These are phyloP conservation scores for Umbelopsis vinacea DNA, from an alignment of 192 early-diverging fungal species.

Conservation along the genomic window DNA sequence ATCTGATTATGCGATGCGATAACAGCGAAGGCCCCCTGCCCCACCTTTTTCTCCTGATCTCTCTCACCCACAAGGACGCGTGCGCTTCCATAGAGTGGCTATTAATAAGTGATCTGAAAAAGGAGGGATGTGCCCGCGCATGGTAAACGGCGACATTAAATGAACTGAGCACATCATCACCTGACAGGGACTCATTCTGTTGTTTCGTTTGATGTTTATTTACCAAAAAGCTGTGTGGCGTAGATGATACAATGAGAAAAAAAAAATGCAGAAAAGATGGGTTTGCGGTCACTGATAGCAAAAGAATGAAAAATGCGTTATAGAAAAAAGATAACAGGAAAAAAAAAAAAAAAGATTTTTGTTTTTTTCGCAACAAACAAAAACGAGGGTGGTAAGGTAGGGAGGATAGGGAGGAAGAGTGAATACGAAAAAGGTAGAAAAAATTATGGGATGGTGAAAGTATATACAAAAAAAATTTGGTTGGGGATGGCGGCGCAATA, in stretches of 20 bases:
- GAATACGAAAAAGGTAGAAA: not conserved
- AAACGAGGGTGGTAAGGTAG: not conserved
- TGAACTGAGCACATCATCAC: not conserved
- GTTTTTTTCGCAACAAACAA: not conserved
- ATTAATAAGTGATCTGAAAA: too few relatives aligned
- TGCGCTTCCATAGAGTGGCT: too few relatives aligned
- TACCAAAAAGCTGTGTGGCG: slow-evolving; percentile 11
- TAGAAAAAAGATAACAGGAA: not conserved
- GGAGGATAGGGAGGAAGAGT: not conserved
- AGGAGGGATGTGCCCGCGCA: too few relatives aligned
- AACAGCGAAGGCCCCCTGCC: too few relatives aligned
- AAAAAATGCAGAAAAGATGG: not conserved
- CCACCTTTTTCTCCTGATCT: too few relatives aligned
- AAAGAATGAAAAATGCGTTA: not conserved
- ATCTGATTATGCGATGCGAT: not conserved
- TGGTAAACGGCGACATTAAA: too few relatives aligned
- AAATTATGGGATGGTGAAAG: not conserved
- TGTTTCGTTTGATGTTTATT: not conserved
- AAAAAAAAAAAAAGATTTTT: not conserved
- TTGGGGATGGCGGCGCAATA: not conserved
- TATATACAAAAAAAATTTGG: slow-evolving; percentile 7
- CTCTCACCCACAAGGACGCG: too few relatives aligned
- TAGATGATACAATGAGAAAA: slow-evolving; percentile 15
- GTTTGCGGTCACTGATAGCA: not conserved
- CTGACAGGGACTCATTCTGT: not conserved